Base-by-base conservation (phyloP, 2,329 filamentous ascomycete species). In the Myriosclerotinia curreyana region DNA sequence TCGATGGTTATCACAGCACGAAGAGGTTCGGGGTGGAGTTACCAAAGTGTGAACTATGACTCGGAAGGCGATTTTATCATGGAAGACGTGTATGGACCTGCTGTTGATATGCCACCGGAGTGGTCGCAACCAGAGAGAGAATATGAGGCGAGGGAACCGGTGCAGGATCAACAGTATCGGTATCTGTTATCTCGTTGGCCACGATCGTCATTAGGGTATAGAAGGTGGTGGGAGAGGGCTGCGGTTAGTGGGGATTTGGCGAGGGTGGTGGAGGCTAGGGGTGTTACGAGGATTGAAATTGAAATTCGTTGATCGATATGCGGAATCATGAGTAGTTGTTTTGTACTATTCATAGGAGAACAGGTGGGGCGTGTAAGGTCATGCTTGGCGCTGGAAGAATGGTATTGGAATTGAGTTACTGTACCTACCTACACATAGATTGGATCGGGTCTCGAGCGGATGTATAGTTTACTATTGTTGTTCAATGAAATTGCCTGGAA, bases 201-300 rank as follows among this genome's bases (percentile, higher is more conserved):
- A 3, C 46, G 31, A 34, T 56, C 60, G 5, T 5, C 42, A 7
- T 25, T 36, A n/a, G 38, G 50, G 22, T 42, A 51, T 46, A 42
- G 62, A 15, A 14, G 40, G 31, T 42, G 48, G 44, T 50, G 15
- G 58, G 58, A 55, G 38, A 44, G 60, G 40, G 48, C 49, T 5
- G 52, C 28, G 54, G 64, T n/a, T 44, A 49, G 34, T 62, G 62
- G 60, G 28, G 74, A 75, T 65, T 64, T 77, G 49, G 42, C 55
- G n/a, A 59, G 42, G 3, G 73, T 77, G 17, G 76, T 76, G 65
- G 74, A 77, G 59, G 60, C 75, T 28, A 73, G 69, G 34, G 44
- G 60, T 8, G 48, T 58, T 17, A 48, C 64, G 25, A 56, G 53
- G 46, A 63, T 65, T 54, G 62, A 60, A n/a, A 60, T 56, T 58